Evolutionary conservation across 345 rosid species (phyloP), one percentile per base, ranked within the genome.

Genomic region (Physaria fendleri): DNA sequence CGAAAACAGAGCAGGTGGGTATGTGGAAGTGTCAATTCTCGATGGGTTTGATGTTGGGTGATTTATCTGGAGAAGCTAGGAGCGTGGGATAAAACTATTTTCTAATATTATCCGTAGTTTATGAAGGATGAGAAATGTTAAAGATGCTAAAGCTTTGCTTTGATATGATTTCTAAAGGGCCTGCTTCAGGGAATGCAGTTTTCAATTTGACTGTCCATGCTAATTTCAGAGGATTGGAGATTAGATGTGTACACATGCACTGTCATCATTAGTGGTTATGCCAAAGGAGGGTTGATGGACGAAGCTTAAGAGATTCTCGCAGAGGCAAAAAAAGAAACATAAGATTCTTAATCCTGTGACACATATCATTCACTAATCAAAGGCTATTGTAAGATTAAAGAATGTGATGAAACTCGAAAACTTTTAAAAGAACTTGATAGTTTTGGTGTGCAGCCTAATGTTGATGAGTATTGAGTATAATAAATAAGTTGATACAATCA

Each of bases 231-330:
- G 70, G 96, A 96, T 10, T 54, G 88, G 68, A 88, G 71, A 64
- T 95, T 95, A 0, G 95, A 88, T 47, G 81, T 88, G 54, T 91
- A 75, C 45, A 74, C 95, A 8, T 91, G 84, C 62, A 81, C 95
- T 0, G 95, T 85, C 37, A 68, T 84, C 35, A 91, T 91, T 22
- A 85, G 93, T 35, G 95, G 90, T 33, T 91, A 81, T 60, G 82
- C 74, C 12, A 82, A 76, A 53, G 80, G 88, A 62, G 95, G 95
- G 32, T 64, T 76, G 46, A 84, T 91, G 93, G 79, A 78, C 7
- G 85, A 81, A 72, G 93, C 98, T 8, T 59, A 66, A 42, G 52
- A 71, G 55, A 42, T 85, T 22, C 72, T 88, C 5, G 65, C 66
- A 10, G 86, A 85, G 66, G 96, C 96, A 39, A 84, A 88, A n/a